Conservation (phyloP, 345 rosid species). For the Theobroma cacao region DNA sequence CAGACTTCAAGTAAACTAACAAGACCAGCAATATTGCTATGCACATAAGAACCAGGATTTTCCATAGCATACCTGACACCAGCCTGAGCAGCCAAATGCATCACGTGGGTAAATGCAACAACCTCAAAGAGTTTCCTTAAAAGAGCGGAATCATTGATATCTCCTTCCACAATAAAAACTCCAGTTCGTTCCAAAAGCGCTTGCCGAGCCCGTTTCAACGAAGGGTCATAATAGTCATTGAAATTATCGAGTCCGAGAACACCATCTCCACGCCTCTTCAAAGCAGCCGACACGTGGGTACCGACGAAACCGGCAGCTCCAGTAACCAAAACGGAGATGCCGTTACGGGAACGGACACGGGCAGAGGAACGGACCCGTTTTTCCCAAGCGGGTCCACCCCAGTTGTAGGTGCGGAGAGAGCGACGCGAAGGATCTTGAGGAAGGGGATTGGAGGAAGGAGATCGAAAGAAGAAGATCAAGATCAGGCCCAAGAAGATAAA, state of each 20-base stretch:
- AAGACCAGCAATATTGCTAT: constrained; percentile 83
- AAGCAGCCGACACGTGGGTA: constrained; percentile 76
- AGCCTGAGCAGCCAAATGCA: constrained; percentile 94
- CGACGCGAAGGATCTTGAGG: constrained; percentile 82
- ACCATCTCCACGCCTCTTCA: constrained; percentile 87
- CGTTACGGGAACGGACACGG: constrained; percentile 55
- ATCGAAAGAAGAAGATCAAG: constrained; percentile 79
- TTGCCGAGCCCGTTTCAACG: constrained; percentile 82
- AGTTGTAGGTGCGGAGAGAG: constrained; percentile 61
- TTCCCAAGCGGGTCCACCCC: constrained; percentile 86
- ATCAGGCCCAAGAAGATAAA: constrained; percentile 69
- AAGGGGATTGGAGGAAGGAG: constrained; percentile 54
- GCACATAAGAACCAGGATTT: constrained; percentile 77
- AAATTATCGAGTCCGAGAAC: constrained; percentile 84
- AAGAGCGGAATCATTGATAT: constrained; percentile 72
- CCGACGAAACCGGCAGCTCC: constrained; percentile 97
- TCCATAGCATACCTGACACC: constrained; percentile 93
- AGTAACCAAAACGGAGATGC: constrained; percentile 78
- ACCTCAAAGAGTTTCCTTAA: constrained; percentile 71
- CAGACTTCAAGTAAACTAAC: constrained; percentile 80
- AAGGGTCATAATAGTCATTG: constrained; percentile 88
- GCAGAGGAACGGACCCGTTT: constrained; percentile 68
- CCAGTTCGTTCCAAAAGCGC: constrained; percentile 77
- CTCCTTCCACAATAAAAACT: constrained; percentile 82
- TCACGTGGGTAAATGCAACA: constrained; percentile 78